Conservation (phyloP, 139 green algal species). For the Haematococcus lacustris region DNA sequence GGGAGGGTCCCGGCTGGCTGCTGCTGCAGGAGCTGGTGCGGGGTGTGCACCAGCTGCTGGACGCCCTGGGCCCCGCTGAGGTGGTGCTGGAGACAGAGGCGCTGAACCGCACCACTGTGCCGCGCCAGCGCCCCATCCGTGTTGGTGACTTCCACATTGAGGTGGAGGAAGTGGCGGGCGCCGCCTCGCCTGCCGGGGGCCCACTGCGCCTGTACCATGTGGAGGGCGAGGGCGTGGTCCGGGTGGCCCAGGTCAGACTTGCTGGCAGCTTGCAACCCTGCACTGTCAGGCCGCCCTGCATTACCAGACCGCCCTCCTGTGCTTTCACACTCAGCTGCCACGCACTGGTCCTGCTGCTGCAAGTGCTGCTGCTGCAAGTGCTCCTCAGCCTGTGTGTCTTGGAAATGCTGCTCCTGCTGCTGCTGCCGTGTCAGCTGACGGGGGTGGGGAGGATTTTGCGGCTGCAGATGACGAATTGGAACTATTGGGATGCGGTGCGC, state of each 20-base stretch:
- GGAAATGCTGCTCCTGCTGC: too few relatives aligned
- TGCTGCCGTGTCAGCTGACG: too few relatives aligned
- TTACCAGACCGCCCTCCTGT: neutral
- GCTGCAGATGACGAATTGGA: conserved; percentile 89
- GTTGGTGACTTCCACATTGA: conserved; percentile 73
- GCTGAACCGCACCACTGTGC: conserved; percentile 45
- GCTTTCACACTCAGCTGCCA: too few relatives aligned
- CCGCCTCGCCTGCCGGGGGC: neutral
- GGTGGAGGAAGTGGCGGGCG: conserved; percentile 6
- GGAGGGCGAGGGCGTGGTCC: conserved; percentile 64
- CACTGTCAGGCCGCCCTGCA: neutral
- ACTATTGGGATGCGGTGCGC: conserved; percentile 83
- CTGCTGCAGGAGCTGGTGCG: conserved; percentile 50
- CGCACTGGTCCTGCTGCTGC: too few relatives aligned
- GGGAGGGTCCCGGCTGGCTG: too few relatives aligned
- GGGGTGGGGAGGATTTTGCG: neutral
- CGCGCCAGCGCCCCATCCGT: conserved; percentile 17
- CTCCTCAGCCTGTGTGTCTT: too few relatives aligned
- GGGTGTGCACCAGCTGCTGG: conserved; percentile 47
- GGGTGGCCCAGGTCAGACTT: conserved; percentile 51
- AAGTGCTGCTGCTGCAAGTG: too few relatives aligned
- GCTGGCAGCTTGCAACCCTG: too few relatives aligned
- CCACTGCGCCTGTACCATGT: conserved; percentile 37
- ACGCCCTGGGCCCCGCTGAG: conserved; percentile 38
- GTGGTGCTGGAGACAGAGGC: conserved; percentile 40